Evolutionary conservation across 2,329 filamentous ascomycete genomes (phyloP).

Genomic region (Diaporthe sp.): DNA sequence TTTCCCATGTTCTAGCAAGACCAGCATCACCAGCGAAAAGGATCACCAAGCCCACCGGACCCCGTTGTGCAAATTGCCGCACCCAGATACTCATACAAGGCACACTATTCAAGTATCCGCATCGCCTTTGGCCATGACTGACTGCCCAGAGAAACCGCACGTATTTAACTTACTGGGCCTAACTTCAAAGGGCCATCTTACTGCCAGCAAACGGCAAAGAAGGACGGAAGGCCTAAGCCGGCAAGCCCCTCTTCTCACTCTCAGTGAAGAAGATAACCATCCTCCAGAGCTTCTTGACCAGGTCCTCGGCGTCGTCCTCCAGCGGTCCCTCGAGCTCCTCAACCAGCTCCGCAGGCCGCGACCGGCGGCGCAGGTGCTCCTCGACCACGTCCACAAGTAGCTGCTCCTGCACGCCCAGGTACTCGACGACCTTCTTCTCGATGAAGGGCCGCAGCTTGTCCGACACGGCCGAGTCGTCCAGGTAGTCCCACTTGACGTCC

Average conservation of each 20-base stretch:
- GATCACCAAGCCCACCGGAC: neutral
- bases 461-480: slow-evolving; percentile 84
- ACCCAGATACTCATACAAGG: neutral
- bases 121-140: too few relatives aligned
- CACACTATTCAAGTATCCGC: neutral
- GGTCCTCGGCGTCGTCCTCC: slow-evolving; percentile 92
- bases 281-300: slow-evolving; percentile 97
- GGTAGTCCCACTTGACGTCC: slow-evolving; percentile 91
- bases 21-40: neutral
- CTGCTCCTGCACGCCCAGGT: slow-evolving; percentile 95
- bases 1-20: neutral
- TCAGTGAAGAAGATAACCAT: slow-evolving; percentile 99
- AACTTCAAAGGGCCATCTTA: too few relatives aligned
- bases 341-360: slow-evolving; percentile 82
- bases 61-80: neutral
- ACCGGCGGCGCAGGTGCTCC: slow-evolving; percentile 83
- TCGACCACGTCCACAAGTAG: slow-evolving; percentile 94
- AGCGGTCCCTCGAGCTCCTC: slow-evolving; percentile 90
- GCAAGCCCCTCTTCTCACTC: slow-evolving; percentile 89
- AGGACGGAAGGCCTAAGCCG: slow-evolving; percentile 62
- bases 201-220: too few relatives aligned
- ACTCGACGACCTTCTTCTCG: slow-evolving; percentile 98
- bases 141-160: too few relatives aligned
- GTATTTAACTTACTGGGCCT: too few relatives aligned
- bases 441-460: slow-evolving; percentile 95